A percentile compares a stretch with the other conserved stretches of the same genome.
Evolutionary conservation across 352 stramenopile species (phyloP).

Genomic region (Phytophthora sansomeana): DNA sequence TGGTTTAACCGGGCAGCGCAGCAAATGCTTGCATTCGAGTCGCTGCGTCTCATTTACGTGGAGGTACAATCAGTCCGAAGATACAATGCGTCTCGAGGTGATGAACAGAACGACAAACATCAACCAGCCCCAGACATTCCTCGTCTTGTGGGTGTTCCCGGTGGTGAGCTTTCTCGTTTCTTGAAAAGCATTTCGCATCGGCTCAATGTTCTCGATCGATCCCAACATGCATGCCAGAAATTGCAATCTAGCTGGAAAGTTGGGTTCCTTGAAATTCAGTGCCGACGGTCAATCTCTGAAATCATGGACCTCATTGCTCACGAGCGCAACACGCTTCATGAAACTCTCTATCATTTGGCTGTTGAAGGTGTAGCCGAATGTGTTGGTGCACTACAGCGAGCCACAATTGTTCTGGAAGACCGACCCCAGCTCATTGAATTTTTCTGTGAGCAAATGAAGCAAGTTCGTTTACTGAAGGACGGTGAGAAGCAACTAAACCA

Average conservation of each 20-base stretch:
- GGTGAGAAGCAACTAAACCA: slow-evolving; percentile 66
- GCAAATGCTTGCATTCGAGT: slow-evolving; percentile 71
- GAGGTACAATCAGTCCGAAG: slow-evolving; percentile 51
- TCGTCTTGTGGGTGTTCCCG: slow-evolving; percentile 45
- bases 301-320: slow-evolving; percentile 65
- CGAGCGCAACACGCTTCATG: slow-evolving; percentile 54
- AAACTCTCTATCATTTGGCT: slow-evolving; percentile 46
- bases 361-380: slow-evolving; percentile 51
- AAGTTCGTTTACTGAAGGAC: slow-evolving; percentile 61
- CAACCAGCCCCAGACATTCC: slow-evolving; percentile 26
- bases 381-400: slow-evolving; percentile 51
- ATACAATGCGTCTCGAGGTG: neutral
- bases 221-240: slow-evolving; percentile 70
- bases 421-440: slow-evolving; percentile 74
- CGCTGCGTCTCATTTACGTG: slow-evolving; percentile 54
- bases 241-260: slow-evolving; percentile 76
- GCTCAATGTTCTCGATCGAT: slow-evolving; percentile 52
- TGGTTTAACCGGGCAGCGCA: slow-evolving; percentile 62
- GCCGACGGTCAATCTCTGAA: slow-evolving; percentile 61
- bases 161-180: slow-evolving; percentile 51
- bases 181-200: slow-evolving; percentile 49
- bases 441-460: slow-evolving; percentile 77
- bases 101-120: neutral
- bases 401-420: slow-evolving; percentile 62
- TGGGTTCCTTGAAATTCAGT: slow-evolving; percentile 81